phyloP scores from a whole-genome alignment of 805 yeast genomes.

The Yamadazyma scolyti region DNA sequence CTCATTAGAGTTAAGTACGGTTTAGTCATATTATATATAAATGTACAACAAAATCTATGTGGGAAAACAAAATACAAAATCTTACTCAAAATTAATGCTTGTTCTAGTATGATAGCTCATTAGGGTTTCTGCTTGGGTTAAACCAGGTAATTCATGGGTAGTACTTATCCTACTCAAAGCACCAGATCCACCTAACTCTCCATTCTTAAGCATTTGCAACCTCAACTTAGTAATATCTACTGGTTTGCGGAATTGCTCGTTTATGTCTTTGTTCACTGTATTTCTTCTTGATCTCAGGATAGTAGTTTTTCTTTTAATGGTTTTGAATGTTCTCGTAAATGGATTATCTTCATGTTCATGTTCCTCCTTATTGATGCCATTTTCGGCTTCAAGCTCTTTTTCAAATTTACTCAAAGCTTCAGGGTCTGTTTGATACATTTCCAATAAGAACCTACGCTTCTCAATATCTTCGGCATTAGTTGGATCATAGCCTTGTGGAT shows the following conservation, averaged over 20 bases:
- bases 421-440: slow-evolving; percentile 31
- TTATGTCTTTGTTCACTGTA: slow-evolving; percentile 16
- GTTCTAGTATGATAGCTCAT: slow-evolving; percentile 40
- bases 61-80: too few relatives aligned
- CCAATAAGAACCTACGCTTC: slow-evolving; percentile 29
- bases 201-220: slow-evolving; percentile 33
- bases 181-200: slow-evolving; percentile 26
- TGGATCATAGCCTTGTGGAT: slow-evolving; percentile 51
- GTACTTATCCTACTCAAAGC: slow-evolving; percentile 37
- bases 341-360: slow-evolving; percentile 16
- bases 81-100: slow-evolving; percentile 34
- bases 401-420: slow-evolving; percentile 32
- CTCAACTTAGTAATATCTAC: slow-evolving; percentile 32
- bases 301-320: slow-evolving; percentile 29
- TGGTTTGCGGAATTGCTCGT: slow-evolving; percentile 28
- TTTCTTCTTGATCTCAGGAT: slow-evolving; percentile 21
- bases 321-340: slow-evolving; percentile 25
- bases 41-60: too few relatives aligned
- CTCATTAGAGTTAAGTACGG: too few relatives aligned
- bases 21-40: too few relatives aligned
- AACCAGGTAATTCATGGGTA: slow-evolving; percentile 47
- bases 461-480: slow-evolving; percentile 44
- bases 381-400: slow-evolving; percentile 14
- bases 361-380: slow-evolving; percentile 4
- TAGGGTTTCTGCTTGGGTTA: slow-evolving; percentile 47